phyloP scores from a whole-genome alignment of 768 basidiomycete genomes.

The Terana coerulea region DNA sequence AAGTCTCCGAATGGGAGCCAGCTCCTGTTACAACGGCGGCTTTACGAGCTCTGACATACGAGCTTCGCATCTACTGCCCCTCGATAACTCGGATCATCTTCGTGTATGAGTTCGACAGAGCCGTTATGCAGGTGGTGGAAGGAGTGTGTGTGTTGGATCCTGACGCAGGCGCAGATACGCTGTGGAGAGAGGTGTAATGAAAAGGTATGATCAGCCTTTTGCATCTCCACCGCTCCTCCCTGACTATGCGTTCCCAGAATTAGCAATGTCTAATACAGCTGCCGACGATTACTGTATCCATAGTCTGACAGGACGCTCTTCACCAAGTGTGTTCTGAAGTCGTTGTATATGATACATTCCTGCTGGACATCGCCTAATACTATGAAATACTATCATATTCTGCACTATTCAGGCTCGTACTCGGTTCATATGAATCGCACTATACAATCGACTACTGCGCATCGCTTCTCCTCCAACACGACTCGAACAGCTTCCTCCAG shows the following conservation, averaged over 20 bases:
- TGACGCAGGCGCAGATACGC: constrained; percentile 16
- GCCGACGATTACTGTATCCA: constrained; percentile 9
- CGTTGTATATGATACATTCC: neutral
- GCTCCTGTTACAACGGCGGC: constrained; percentile 48
- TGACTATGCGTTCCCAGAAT: neutral
- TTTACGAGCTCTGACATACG: constrained; percentile 53
- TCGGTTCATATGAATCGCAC: constrained; percentile 18
- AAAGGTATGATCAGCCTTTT: neutral
- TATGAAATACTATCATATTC: too few species aligned
- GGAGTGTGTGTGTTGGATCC: constrained; percentile 18
- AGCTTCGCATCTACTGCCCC: constrained; percentile 59
- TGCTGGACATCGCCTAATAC: too few species aligned
- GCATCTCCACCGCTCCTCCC: neutral
- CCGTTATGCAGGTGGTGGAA: constrained; percentile 17
- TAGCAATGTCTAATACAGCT: neutral
- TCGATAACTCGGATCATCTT: constrained; percentile 52
- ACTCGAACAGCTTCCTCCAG: constrained; percentile 49
- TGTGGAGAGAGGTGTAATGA: constrained; percentile 23
- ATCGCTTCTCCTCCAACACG: constrained; percentile 54
- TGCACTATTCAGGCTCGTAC: too few species aligned
- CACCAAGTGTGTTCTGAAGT: neutral
- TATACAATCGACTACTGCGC: constrained; percentile 64
- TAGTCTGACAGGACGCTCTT: neutral
- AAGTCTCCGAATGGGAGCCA: constrained; percentile 64
- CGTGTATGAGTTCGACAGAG: constrained; percentile 54